phyloP scores from a whole-genome alignment of 2,329 filamentous ascomycete genomes.

The Apiospora koreana region DNA sequence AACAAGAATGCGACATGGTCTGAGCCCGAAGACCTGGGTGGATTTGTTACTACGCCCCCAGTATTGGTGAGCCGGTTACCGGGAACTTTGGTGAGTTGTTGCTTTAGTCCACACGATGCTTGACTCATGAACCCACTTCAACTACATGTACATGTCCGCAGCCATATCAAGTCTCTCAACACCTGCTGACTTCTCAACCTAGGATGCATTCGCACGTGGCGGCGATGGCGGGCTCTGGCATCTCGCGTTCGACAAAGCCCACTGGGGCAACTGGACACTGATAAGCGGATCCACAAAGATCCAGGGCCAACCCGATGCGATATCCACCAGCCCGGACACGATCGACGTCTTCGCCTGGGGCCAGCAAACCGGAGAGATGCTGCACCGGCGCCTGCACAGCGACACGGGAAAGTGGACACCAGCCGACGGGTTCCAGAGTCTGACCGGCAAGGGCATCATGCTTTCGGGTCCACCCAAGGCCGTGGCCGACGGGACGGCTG shows the following conservation, averaged over 20 bases:
- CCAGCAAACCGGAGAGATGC: background rate
- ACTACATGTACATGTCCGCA: too few relatives aligned
- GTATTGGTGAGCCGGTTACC: background rate
- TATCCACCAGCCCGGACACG: background rate
- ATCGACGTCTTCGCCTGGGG: constrained; percentile 10
- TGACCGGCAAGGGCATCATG: background rate
- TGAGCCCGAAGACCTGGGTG: background rate
- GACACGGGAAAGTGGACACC: background rate
- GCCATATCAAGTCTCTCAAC: too few relatives aligned
- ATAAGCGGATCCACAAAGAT: background rate
- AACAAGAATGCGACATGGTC: background rate
- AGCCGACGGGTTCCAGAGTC: background rate
- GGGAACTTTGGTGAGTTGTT: background rate
- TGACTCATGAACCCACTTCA: too few relatives aligned
- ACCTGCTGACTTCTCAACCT: too few relatives aligned
- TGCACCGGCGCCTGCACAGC: background rate
- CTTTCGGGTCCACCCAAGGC: background rate
- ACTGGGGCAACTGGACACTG: background rate
- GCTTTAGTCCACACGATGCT: too few relatives aligned
- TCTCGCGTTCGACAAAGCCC: background rate
- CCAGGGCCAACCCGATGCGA: constrained; percentile 6
- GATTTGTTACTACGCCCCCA: constrained; percentile 1
- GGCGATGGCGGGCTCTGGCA: constrained; percentile 5
- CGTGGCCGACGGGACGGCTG: background rate
- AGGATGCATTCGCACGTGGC: constrained; percentile 2